Base-by-base conservation (phyloP, 2,329 filamentous ascomycete species). In the Domatiomyces catenatus region DNA sequence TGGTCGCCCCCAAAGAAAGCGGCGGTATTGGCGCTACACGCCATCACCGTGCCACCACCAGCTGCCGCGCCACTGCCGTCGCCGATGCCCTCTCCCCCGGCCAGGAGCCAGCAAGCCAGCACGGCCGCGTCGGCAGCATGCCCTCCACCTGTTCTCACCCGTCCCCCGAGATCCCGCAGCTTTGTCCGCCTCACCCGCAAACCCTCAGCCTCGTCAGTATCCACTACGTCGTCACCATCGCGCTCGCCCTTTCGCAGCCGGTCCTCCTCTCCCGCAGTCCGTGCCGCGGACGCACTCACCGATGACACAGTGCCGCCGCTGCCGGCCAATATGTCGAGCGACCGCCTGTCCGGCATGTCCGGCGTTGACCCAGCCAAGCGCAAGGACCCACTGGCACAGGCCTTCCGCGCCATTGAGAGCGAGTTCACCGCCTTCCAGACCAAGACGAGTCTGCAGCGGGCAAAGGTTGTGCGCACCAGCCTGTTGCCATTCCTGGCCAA, bases 401-500 rank as follows among this genome's bases (percentile, higher is more conserved):
- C 76, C 15, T 86, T 85, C 61, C 75, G 81, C 50, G 71, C 71
- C n/a, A 68, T 86, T 22, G 83, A 86, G 57, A 77, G 73, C 39
- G 82, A 85, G 48, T 56, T 49, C 22, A 48, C 15, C 50, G 77
- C 74, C 55, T 93, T 94, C 59, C 76, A 81, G 55, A 73, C 78
- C 52, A 93, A 88, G 66, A 79, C 81, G 32, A 84, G 75, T 59
- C 72, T 81, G 0, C 71, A 88, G 58, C 88, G 87, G 62, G 84
- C 86, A 56, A 81, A 80, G 56, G 76, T 89, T 45, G 76, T 94
- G 51, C 81, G 87, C 36, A 75, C 74, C 6, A 74, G 77, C 1
- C 72, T 94, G 3, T 67, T 94, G 17, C 85, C 87, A 0, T 94
- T 94, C 60, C 69, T 95, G 44, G 76, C 79, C 51, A 80, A 76